Base-by-base conservation (phyloP, 2,329 filamentous ascomycete species). In the Stagonosporopsis vannaccii region DNA sequence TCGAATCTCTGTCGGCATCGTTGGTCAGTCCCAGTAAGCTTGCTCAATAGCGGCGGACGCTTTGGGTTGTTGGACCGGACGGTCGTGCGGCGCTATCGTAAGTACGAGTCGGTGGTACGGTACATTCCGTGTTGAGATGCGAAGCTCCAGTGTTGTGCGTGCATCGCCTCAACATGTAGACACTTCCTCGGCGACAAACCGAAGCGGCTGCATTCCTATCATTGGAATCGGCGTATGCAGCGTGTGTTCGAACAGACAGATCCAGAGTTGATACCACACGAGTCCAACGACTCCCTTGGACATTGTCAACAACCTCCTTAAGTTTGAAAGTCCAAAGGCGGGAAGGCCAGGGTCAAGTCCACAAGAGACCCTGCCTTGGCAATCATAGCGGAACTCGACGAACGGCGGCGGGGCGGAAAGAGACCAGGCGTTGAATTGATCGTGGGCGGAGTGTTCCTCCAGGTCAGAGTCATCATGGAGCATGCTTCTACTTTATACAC, bases 401-500 rank as follows among this genome's bases (percentile, higher is more conserved):
- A 12, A 35, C 25, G 33, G 52, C 49, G 42, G 49, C 51, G 52
- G 42, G 36, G 22, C 50, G 51, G 47, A 47, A 53, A 53, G 42
- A 22, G 58, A 59, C 55, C 50, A 55, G 51, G 51, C 23, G 28
- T 36, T 7, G 20, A 26, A 12, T 37, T 15, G 53, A 47, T 25
- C 20, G 36, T 43, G 26, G 42, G 32, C 30, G 32, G 42, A 26
- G 9, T 20, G 17, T 9, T 20, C 7, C 17, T 17, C 0, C 25
- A 51, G 42, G 19, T 7, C 6, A 11, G 3, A 23, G 15, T 3
- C 3, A 5, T 28, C 6, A 30, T 42, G 58, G 53, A 51, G 35
- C 40, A 30, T 17, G 55, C 40, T 42, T 51, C 42, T 39, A 19
- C 47, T 61, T 40, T 69, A 70, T 69, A 69, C 50, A 52, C 19